Evolutionary conservation across 2,329 filamentous ascomycete species (phyloP).

Genomic region (Sodiomyces alkalinus): DNA sequence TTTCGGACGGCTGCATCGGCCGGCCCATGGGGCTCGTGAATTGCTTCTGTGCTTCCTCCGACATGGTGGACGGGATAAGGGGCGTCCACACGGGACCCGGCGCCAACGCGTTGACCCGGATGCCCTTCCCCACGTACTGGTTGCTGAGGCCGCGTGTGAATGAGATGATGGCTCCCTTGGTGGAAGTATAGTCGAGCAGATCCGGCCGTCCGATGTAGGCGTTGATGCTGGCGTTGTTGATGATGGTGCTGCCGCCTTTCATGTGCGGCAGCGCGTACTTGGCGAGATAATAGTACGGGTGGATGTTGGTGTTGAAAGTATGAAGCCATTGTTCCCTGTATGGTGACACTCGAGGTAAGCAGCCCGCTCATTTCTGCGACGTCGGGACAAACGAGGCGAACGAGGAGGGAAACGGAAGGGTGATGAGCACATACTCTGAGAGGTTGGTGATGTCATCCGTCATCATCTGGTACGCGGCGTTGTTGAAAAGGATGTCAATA

Average conservation of each 20-base stretch:
- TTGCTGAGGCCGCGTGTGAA: conserved; percentile 69
- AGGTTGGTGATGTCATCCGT: conserved; percentile 55
- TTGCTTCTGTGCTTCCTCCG: conserved; percentile 50
- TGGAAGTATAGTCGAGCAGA: conserved; percentile 68
- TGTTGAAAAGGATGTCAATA: conserved; percentile 63
- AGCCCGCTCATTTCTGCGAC: no score
- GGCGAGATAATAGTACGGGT: conserved; percentile 65
- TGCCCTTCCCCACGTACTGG: conserved; percentile 55
- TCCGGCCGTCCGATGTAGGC: conserved; percentile 69
- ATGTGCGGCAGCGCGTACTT: conserved; percentile 67
- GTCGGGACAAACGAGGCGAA: no score
- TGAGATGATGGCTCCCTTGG: conserved; percentile 62
- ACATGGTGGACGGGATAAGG: conserved; percentile 60
- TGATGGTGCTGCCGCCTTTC: conserved; percentile 58
- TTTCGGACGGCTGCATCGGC: conserved; percentile 66
- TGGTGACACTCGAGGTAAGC: no score
- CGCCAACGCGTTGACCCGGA: conserved; percentile 62
- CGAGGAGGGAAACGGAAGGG: not conserved
- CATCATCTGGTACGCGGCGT: conserved; percentile 56
- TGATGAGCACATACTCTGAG: conserved; percentile 43
- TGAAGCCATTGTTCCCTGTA: conserved; percentile 69
- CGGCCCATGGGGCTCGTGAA: conserved; percentile 64
- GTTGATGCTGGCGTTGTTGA: conserved; percentile 78
- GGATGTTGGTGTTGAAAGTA: conserved; percentile 74
- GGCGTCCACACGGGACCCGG: conserved; percentile 72